Evolutionary conservation across 345 rosid genomes (phyloP).

Genomic region (Diplotaxis tenuifolia): DNA sequence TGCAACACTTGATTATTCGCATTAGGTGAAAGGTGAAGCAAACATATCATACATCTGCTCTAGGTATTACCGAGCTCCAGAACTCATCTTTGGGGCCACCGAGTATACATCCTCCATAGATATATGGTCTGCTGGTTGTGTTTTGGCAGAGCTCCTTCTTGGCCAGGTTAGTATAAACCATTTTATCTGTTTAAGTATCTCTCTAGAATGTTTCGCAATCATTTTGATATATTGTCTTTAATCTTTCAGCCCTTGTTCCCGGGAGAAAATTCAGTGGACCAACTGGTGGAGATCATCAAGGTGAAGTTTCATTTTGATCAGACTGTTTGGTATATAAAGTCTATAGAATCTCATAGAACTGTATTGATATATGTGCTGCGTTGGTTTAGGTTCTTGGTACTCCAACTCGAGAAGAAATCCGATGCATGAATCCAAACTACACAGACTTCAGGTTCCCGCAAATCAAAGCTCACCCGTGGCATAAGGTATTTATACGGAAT

Average conservation of each 20-base stretch:
- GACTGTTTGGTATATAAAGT: background rate
- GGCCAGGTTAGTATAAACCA: slow-evolving; percentile 55
- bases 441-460: slow-evolving; percentile 78
- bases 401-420: slow-evolving; percentile 87
- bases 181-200: background rate
- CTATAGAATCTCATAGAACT: background rate
- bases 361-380: background rate
- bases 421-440: slow-evolving; percentile 91
- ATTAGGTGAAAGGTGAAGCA: slow-evolving; percentile 75
- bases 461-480: slow-evolving; percentile 87
- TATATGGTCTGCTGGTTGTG: slow-evolving; percentile 95
- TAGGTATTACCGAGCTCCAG: slow-evolving; percentile 87
- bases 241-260: slow-evolving; percentile 65
- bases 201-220: background rate
- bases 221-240: background rate
- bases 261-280: slow-evolving; percentile 84
- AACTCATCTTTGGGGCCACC: slow-evolving; percentile 77
- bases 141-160: slow-evolving; percentile 80
- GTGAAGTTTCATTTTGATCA: slow-evolving; percentile 20
- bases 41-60: slow-evolving; percentile 86
- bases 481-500: slow-evolving; percentile 47
- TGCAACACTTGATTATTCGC: slow-evolving; percentile 6
- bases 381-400: slow-evolving; percentile 78
- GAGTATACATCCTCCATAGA: slow-evolving; percentile 81
- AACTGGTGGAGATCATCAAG: slow-evolving; percentile 85